Conservation (phyloP, 2,329 filamentous ascomycete species). For the Penicillium sp. region DNA sequence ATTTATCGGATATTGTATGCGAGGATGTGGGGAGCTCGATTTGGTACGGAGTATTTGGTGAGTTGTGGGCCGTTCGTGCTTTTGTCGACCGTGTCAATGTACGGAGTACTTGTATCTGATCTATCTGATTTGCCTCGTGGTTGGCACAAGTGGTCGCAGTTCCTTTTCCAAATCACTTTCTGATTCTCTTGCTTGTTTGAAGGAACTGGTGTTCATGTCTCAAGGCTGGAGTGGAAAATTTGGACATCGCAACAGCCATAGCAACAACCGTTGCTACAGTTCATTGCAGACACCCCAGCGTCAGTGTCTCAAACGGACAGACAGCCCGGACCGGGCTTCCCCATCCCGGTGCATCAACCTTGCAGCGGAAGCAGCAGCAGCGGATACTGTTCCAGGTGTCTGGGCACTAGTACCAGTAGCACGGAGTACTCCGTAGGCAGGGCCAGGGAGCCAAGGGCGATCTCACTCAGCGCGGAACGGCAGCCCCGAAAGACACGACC, state of each 20-base stretch:
- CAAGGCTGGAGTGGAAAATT: background rate
- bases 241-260: background rate
- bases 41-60: background rate
- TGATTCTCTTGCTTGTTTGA: too few relatives aligned
- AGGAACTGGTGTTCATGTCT: background rate
- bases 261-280: slow-evolving; percentile 12
- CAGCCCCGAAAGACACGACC: background rate
- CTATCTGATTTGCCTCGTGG: slow-evolving; percentile 1
- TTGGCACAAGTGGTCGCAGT: background rate
- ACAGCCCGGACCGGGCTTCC: slow-evolving; percentile 13
- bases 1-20: slow-evolving; percentile 16
- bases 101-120: background rate
- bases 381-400: slow-evolving; percentile 6
- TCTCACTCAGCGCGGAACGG: slow-evolving; percentile 8
- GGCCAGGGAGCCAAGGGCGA: background rate
- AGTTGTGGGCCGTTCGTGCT: background rate
- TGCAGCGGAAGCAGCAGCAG: slow-evolving; percentile 19
- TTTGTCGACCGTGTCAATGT: background rate
- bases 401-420: background rate
- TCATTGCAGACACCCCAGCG: slow-evolving; percentile 8
- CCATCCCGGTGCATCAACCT: slow-evolving; percentile 10
- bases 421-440: background rate
- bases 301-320: slow-evolving; percentile 1
- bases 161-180: too few relatives aligned
- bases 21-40: background rate